phyloP scores from a whole-genome alignment of 1,139 yeast genomes.

The Candida neerlandica region DNA sequence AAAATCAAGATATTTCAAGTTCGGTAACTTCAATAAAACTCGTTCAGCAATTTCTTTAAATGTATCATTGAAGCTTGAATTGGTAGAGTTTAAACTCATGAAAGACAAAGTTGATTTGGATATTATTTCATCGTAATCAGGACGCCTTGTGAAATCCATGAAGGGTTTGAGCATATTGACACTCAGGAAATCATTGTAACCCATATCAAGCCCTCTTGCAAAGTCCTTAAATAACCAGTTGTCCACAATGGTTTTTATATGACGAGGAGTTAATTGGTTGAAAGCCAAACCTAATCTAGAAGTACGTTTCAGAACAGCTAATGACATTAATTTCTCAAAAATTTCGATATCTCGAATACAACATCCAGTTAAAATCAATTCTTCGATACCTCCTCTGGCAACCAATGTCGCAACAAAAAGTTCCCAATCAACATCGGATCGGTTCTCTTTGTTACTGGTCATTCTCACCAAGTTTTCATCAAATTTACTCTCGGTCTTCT shows the following conservation, averaged over 20 bases:
- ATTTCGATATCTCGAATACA: conserved; percentile 57
- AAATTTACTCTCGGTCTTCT: conserved; percentile 19
- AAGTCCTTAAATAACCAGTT: conserved; percentile 38
- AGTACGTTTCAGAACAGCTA: conserved; percentile 56
- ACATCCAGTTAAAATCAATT: conserved; percentile 71
- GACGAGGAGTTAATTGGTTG: conserved; percentile 56
- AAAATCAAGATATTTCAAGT: conserved; percentile 63
- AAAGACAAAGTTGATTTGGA: conserved; percentile 48
- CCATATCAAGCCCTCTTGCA: conserved; percentile 65
- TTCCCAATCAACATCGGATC: conserved; percentile 80
- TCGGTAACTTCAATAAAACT: conserved; percentile 45
- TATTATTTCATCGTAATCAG: conserved; percentile 23
- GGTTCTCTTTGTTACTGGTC: conserved; percentile 57
- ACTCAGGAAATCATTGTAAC: conserved; percentile 65
- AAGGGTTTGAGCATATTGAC: conserved; percentile 29
- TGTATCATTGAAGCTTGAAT: conserved; percentile 39
- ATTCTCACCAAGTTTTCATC: conserved; percentile 49
- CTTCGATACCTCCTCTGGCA: conserved; percentile 73
- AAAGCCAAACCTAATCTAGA: conserved; percentile 68
- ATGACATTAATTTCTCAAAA: conserved; percentile 58
- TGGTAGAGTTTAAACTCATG: conserved; percentile 72
- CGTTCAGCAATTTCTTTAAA: conserved; percentile 38
- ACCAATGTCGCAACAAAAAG: conserved; percentile 68
- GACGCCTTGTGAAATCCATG: conserved; percentile 23
- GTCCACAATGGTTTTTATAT: conserved; percentile 51